Evolutionary conservation across 805 yeast species (phyloP).

Genomic region (Metschnikowia hibisci): DNA sequence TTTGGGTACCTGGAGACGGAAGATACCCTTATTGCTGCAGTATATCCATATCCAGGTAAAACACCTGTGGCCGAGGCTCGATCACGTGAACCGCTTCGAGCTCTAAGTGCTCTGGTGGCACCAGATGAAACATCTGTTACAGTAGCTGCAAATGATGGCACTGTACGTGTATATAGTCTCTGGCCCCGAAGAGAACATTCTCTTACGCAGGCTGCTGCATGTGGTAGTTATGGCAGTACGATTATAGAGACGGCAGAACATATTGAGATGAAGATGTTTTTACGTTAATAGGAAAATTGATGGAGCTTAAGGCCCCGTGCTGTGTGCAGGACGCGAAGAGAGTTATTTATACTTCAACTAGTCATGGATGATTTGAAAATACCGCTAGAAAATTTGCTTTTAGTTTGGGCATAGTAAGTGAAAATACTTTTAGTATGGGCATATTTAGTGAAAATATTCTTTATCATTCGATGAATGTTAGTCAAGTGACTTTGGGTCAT

Average conservation of each 20-base stretch:
- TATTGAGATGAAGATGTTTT: slow-evolving; percentile 21
- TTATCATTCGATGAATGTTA: too few species aligned
- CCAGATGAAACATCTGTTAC: slow-evolving; percentile 63
- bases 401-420: too few species aligned
- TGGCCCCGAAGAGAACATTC: slow-evolving; percentile 48
- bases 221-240: slow-evolving; percentile 52
- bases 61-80: slow-evolving; percentile 45
- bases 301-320: too few species aligned
- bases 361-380: too few species aligned
- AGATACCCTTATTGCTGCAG: slow-evolving; percentile 45
- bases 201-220: slow-evolving; percentile 27
- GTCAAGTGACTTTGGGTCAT: too few species aligned
- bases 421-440: too few species aligned
- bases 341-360: too few species aligned
- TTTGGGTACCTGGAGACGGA: slow-evolving; percentile 67
- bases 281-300: slow-evolving; percentile 9
- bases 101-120: slow-evolving; percentile 61
- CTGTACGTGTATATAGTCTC: slow-evolving; percentile 67
- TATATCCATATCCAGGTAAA: slow-evolving; percentile 68
- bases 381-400: too few species aligned
- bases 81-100: slow-evolving; percentile 47
- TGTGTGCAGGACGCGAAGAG: too few species aligned
- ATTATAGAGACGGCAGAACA: slow-evolving; percentile 60
- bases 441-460: too few species aligned
- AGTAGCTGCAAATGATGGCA: slow-evolving; percentile 74